Evolutionary conservation across 163 green algal species (phyloP).

Genomic region (Prototheca wickerhamii): DNA sequence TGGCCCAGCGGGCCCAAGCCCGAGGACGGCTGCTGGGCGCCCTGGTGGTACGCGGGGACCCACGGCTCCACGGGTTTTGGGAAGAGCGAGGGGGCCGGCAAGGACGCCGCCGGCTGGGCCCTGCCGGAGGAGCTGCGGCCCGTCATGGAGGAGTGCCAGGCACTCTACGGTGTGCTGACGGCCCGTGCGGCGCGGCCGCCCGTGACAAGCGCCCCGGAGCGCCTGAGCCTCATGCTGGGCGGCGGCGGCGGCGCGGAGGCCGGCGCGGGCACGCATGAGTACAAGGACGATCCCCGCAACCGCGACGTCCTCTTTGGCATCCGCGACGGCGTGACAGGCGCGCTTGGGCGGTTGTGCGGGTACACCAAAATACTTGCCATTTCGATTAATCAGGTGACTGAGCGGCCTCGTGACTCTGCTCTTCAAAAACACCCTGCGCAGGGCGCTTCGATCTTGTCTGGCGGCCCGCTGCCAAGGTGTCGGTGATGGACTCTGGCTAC

Average conservation of each 20-base stretch:
- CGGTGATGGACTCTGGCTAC: conserved; percentile 65
- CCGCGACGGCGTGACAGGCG: conserved; percentile 45
- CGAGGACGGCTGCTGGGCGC: conserved; percentile 61
- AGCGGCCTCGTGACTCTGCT: too few species aligned
- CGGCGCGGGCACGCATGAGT: conserved; percentile 38
- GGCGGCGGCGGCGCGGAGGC: not conserved
- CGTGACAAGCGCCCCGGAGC: not conserved
- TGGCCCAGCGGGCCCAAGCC: conserved; percentile 63
- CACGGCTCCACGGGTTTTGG: conserved; percentile 37
- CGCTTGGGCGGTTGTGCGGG: not conserved
- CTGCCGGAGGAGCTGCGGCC: conserved; percentile 30
- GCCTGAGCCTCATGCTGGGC: conserved; percentile 7
- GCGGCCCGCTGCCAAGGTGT: conserved; percentile 52
- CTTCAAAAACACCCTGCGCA: not conserved
- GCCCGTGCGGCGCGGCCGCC: conserved; percentile 34
- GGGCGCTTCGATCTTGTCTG: conserved; percentile 47
- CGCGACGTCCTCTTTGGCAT: conserved; percentile 57
- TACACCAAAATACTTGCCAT: too few species aligned
- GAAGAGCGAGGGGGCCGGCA: not conserved
- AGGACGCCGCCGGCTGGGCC: not conserved
- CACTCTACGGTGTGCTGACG: conserved; percentile 45
- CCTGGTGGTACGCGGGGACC: conserved; percentile 56
- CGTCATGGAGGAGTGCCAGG: conserved; percentile 58
- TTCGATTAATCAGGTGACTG: too few species aligned
- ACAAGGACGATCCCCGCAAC: conserved; percentile 48